phyloP scores from a whole-genome alignment of 768 basidiomycete genomes.

The Calocera viscosa region DNA sequence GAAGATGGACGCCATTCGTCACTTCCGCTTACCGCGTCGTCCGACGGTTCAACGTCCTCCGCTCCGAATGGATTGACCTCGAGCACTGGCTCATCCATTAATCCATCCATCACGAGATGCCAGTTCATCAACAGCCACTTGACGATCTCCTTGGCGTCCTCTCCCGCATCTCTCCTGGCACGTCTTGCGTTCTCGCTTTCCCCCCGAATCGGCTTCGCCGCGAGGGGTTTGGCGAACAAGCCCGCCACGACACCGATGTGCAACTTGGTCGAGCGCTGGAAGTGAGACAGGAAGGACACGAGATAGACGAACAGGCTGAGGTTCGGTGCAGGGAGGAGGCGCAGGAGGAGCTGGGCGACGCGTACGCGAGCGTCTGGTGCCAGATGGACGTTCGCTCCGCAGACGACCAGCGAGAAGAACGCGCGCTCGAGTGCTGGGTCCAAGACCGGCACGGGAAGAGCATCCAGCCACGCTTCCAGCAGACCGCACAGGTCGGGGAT shows the following conservation, averaged over 20 bases:
- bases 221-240: slow-evolving; percentile 2
- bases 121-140: not conserved
- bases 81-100: not conserved
- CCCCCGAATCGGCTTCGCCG: not conserved
- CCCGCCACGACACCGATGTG: not conserved
- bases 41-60: not conserved
- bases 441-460: slow-evolving; percentile 38
- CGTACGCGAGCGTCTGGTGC: slow-evolving; percentile 27
- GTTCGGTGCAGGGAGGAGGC: slow-evolving; percentile 34
- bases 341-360: slow-evolving; percentile 39
- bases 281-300: slow-evolving; percentile 38
- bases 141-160: slow-evolving; percentile 5
- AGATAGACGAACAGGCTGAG: slow-evolving; percentile 37
- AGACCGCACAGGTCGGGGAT: slow-evolving; percentile 37
- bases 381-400: slow-evolving; percentile 25
- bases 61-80: not conserved
- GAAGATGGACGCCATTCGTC: not conserved
- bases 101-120: slow-evolving; percentile 2
- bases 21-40: not conserved
- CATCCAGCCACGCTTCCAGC: slow-evolving; percentile 37
- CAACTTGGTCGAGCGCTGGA: not conserved
- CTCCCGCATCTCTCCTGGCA: not conserved
- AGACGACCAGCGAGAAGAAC: slow-evolving; percentile 35
- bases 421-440: slow-evolving; percentile 32
- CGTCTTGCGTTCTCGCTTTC: not conserved